Conservation (phyloP, 345 rosid genomes). For the Viola odorata region DNA sequence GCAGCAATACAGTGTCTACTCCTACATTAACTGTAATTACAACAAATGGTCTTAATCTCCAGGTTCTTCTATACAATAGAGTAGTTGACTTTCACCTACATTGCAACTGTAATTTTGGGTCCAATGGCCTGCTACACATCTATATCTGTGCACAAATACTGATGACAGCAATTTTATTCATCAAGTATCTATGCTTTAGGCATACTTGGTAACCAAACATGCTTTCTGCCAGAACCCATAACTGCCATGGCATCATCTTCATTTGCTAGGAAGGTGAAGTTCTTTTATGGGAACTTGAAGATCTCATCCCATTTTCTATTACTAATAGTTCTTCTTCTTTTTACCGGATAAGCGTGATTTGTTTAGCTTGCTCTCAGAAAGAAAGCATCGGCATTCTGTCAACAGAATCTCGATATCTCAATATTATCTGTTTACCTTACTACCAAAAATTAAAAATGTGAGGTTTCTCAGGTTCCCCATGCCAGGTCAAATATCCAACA, state of each 20-base stretch:
- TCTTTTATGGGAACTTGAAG: background rate
- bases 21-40: background rate
- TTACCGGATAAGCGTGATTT: background rate
- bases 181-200: no score
- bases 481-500: background rate
- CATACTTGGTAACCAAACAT: no score
- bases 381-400: background rate
- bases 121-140: background rate
- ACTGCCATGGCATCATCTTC: background rate
- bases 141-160: background rate
- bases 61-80: background rate
- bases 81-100: background rate
- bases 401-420: background rate
- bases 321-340: background rate
- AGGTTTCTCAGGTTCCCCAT: no score
- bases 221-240: background rate
- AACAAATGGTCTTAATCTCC: background rate
- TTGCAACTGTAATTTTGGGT: background rate
- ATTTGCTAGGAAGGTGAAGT: background rate
- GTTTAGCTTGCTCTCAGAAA: background rate
- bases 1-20: background rate
- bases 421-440: background rate
- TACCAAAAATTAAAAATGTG: no score
- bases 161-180: no score
- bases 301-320: background rate